These are phyloP conservation scores for Eucalyptus pauciflora DNA, from an alignment of 345 rosid genomes.

Conservation along the genomic window DNA sequence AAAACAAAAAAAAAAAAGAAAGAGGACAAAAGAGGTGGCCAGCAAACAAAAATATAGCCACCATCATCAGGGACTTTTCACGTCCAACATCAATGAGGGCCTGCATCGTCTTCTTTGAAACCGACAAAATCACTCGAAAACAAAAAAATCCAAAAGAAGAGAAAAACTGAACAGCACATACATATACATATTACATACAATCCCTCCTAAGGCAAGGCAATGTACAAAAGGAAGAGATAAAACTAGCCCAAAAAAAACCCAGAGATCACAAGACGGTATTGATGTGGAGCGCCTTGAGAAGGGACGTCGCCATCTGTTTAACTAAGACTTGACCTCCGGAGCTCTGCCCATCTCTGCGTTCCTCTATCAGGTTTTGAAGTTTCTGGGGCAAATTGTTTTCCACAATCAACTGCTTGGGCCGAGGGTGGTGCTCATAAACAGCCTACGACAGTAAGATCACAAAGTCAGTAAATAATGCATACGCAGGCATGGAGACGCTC, in stretches of 20 bases:
- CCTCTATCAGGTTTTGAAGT: slow-evolving; percentile 81
- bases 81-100: background rate
- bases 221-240: background rate
- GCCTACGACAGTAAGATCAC: slow-evolving; percentile 28
- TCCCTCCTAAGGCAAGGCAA: background rate
- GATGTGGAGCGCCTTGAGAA: slow-evolving; percentile 91
- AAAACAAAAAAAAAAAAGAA: background rate
- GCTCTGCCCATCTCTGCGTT: slow-evolving; percentile 91
- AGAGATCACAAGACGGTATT: slow-evolving; percentile 64
- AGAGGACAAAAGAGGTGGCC: background rate
- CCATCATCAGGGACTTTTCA: background rate
- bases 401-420: slow-evolving; percentile 91
- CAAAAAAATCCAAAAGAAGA: background rate
- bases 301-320: slow-evolving; percentile 96
- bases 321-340: slow-evolving; percentile 97
- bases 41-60: background rate
- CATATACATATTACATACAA: background rate
- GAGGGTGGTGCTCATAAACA: slow-evolving; percentile 97
- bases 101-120: background rate
- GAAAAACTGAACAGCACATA: background rate
- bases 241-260: background rate
- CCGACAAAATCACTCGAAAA: background rate
- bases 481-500: background rate
- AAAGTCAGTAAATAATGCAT: background rate
- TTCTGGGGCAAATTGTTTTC: slow-evolving; percentile 90